Percentiles rank a stretch among this genome's conserved stretches.
These are phyloP conservation scores for Juncus effusus DNA, from an alignment of 176 grass and related monocot species.

Conservation along the genomic window DNA sequence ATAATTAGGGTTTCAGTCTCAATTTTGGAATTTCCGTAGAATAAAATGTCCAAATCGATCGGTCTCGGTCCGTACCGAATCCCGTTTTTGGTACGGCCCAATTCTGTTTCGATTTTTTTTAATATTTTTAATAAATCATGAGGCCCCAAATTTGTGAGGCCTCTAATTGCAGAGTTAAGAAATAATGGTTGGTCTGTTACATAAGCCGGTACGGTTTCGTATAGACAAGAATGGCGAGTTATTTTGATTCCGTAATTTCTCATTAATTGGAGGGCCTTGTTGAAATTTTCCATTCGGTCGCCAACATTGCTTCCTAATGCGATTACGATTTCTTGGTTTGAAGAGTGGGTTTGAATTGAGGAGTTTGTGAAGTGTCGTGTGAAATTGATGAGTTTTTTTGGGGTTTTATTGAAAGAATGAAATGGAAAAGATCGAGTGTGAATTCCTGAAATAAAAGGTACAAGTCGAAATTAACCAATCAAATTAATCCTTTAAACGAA, in stretches of 20 bases:
- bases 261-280: slow-evolving; percentile 53
- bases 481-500: too few relatives aligned
- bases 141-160: slow-evolving; percentile 63
- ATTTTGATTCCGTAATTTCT: slow-evolving; percentile 60
- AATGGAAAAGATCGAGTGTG: slow-evolving; percentile 21
- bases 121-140: slow-evolving; percentile 59
- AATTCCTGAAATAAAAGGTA: slow-evolving; percentile 26
- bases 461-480: background rate
- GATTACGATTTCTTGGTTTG: slow-evolving; percentile 70
- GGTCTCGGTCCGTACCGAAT: slow-evolving; percentile 81
- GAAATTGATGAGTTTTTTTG: background rate
- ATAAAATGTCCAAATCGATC: slow-evolving; percentile 86
- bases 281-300: slow-evolving; percentile 54
- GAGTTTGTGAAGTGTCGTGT: slow-evolving; percentile 18
- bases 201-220: slow-evolving; percentile 85
- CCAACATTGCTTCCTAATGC: slow-evolving; percentile 88
- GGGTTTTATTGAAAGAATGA: background rate
- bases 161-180: slow-evolving; percentile 77
- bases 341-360: slow-evolving; percentile 24
- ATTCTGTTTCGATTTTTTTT: slow-evolving; percentile 69
- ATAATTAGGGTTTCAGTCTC: slow-evolving; percentile 46
- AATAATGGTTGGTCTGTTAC: slow-evolving; percentile 72
- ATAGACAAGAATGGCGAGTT: slow-evolving; percentile 66
- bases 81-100: slow-evolving; percentile 46
- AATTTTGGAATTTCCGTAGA: slow-evolving; percentile 51